Conservation (phyloP, 2,329 filamentous ascomycete genomes). For the Cercospora sojina region DNA sequence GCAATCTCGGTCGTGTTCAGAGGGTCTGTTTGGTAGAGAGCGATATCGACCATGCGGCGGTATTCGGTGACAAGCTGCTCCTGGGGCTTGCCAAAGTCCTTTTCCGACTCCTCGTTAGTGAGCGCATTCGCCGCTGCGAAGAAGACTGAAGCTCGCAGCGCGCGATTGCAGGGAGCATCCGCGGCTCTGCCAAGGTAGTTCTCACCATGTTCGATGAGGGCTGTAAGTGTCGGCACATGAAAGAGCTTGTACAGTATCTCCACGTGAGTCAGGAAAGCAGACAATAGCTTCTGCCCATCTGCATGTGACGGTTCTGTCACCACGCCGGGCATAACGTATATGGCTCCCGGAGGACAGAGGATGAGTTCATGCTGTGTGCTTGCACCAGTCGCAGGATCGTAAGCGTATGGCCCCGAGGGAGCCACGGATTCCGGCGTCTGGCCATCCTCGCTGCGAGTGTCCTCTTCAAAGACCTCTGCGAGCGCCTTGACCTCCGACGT, state of each 20-base stretch:
- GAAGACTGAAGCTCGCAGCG: slow-evolving; percentile 34
- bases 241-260: slow-evolving; percentile 35
- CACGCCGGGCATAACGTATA: slow-evolving; percentile 38
- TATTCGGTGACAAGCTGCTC: slow-evolving; percentile 29
- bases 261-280: slow-evolving; percentile 32
- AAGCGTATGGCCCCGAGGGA: slow-evolving; percentile 11
- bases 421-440: slow-evolving; percentile 24
- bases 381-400: slow-evolving; percentile 10
- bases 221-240: slow-evolving; percentile 31
- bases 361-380: slow-evolving; percentile 32
- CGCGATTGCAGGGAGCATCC: slow-evolving; percentile 28
- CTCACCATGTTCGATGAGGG: slow-evolving; percentile 27
- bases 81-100: slow-evolving; percentile 23
- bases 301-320: slow-evolving; percentile 28
- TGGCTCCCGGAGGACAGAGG: slow-evolving; percentile 33
- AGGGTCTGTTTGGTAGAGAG: slow-evolving; percentile 36
- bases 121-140: slow-evolving; percentile 37
- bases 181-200: slow-evolving; percentile 31
- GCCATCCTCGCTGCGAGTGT: slow-evolving; percentile 21
- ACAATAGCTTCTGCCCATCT: slow-evolving; percentile 24
- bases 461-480: slow-evolving; percentile 36
- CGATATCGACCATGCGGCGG: slow-evolving; percentile 32
- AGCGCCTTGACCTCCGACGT: slow-evolving; percentile 37
- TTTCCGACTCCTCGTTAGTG: slow-evolving; percentile 33
- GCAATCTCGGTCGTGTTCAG: slow-evolving; percentile 36